Percentiles rank a stretch among this genome's conserved stretches.
phyloP scores from a whole-genome alignment of 2,329 filamentous ascomycete genomes.

The Arthrobotrys conoides region DNA sequence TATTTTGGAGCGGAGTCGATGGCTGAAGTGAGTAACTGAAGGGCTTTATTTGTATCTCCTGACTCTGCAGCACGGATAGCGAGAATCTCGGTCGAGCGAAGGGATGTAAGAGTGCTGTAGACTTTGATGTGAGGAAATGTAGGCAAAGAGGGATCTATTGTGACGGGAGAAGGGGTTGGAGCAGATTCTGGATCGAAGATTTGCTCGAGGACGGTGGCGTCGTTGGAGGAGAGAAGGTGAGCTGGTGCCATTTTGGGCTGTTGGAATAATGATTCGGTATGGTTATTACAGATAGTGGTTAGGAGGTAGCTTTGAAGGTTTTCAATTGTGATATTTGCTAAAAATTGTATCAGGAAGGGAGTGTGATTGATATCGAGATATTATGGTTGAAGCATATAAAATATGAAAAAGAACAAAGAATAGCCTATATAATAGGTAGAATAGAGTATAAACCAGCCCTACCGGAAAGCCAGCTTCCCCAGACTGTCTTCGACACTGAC shows the following conservation, averaged over 20 bases:
- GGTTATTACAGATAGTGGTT: too few relatives aligned
- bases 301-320: background rate
- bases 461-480: conserved; percentile 9
- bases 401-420: conserved; percentile 1
- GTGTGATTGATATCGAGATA: background rate
- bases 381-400: background rate
- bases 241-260: conserved; percentile 44
- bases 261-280: too few relatives aligned
- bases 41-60: conserved; percentile 61
- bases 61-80: conserved; percentile 71
- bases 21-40: conserved; percentile 72
- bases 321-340: background rate
- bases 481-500: background rate
- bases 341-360: background rate
- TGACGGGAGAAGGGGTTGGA: conserved; percentile 71
- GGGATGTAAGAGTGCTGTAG: conserved; percentile 64
- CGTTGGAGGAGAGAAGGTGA: conserved; percentile 71
- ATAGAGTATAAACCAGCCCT: conserved; percentile 7
- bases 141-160: conserved; percentile 71
- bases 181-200: conserved; percentile 76
- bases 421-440: background rate
- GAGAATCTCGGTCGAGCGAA: conserved; percentile 65
- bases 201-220: conserved; percentile 76
- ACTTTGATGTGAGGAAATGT: conserved; percentile 65
- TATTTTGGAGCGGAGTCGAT: conserved; percentile 75